These are phyloP conservation scores for Lactarius pseudohatsudake DNA, from an alignment of 768 basidiomycete genomes.

Conservation along the genomic window DNA sequence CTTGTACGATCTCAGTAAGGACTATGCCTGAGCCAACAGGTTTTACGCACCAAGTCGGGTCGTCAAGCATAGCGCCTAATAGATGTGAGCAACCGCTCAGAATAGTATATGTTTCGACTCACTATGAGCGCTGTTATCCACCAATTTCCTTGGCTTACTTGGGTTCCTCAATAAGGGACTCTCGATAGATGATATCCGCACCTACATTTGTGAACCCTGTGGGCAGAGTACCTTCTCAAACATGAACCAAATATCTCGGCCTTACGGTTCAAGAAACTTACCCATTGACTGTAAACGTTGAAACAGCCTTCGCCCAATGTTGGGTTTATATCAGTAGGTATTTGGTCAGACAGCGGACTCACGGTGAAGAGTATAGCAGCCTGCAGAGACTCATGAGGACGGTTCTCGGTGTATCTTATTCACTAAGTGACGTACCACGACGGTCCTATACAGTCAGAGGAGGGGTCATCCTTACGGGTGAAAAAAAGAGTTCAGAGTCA, in stretches of 20 bases:
- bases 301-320: not conserved
- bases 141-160: constrained; percentile 25
- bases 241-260: not conserved
- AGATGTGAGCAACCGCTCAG: not conserved
- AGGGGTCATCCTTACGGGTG: not conserved
- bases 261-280: not conserved
- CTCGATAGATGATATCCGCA: not conserved
- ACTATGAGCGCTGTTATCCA: constrained; percentile 19
- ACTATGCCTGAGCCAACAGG: not conserved
- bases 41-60: constrained; percentile 9
- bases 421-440: constrained; percentile 7
- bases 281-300: constrained; percentile 23
- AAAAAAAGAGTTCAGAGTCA: not conserved
- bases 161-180: not conserved
- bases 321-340: not conserved
- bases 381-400: constrained; percentile 1
- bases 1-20: constrained; percentile 5
- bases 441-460: not conserved
- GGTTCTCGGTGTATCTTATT: not conserved
- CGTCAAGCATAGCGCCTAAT: not conserved
- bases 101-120: not conserved
- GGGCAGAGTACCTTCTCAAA: constrained; percentile 15
- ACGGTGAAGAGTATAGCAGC: constrained; percentile 9
- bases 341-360: not conserved
- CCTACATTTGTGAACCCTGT: constrained; percentile 23